These are phyloP conservation scores for Epichloe scottii DNA, from an alignment of 2,329 filamentous ascomycete genomes.

Conservation along the genomic window DNA sequence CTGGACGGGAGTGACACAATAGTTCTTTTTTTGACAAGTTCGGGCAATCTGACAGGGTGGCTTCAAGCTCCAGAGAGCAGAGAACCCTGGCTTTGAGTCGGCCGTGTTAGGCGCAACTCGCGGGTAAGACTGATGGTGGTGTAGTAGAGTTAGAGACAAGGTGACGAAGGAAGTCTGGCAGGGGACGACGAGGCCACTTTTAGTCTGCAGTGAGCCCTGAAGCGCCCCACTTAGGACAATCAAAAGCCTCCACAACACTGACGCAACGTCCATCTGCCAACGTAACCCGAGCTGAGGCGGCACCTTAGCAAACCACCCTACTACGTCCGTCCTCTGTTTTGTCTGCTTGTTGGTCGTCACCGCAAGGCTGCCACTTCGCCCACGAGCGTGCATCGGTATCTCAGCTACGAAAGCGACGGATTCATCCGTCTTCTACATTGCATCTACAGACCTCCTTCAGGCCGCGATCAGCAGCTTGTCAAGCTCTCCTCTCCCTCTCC, in stretches of 20 bases:
- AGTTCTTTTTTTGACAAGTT: too few relatives aligned
- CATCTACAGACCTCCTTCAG: neutral
- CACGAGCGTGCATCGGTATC: neutral
- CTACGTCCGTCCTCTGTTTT: too few relatives aligned
- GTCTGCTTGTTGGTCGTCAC: neutral
- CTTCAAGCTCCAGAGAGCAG: neutral
- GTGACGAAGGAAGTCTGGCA: neutral
- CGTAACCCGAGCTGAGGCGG: neutral
- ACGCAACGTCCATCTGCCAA: slow-evolving; percentile 1
- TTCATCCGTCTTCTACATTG: neutral
- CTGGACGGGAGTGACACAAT: neutral
- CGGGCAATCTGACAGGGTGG: too few relatives aligned
- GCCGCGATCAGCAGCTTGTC: neutral
- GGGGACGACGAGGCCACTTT: neutral
- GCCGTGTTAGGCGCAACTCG: neutral
- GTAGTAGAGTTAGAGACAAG: neutral
- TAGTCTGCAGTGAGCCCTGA: too few relatives aligned
- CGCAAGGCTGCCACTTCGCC: neutral
- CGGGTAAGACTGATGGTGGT: neutral
- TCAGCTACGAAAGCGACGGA: neutral
- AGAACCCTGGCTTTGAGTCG: neutral
- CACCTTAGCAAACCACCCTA: neutral
- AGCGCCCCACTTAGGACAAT: too few relatives aligned
- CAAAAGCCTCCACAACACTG: slow-evolving; percentile 1
- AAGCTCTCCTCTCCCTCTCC: neutral